Base-by-base conservation (phyloP, 805 yeast genomes). In the Debaryomyces hansenii region DNA sequence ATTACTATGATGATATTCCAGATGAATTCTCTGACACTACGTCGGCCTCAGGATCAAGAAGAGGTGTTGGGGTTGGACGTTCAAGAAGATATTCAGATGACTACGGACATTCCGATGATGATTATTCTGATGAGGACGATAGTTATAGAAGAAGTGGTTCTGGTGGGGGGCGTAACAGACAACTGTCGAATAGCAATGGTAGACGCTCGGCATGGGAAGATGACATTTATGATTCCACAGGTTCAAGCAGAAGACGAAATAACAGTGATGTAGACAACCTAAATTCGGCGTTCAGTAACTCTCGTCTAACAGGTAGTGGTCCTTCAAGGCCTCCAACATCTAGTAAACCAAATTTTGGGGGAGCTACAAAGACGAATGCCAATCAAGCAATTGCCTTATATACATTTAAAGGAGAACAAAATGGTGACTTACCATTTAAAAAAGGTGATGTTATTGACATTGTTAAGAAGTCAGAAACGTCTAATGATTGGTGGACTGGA, bases 401-500 rank as follows among this genome's bases (percentile, higher is more conserved):
- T 68, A 77, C 90, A 2, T 92, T 94, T 66, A 86, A 84, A 42
- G 98, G 97, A 21, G 96, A 91, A 66, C 95, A 92, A 69, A 63
- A 77, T n/a, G 97, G 97, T 5, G 99, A 94, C 66, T 75, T 94
- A 59, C 80, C 96, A 4, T 94, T 94, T 76, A 84, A 82, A 55
- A 94, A 94, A 73, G 99, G 99, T 45, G 99, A 94, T 65, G 86
- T 88, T 12, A 88, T 94, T 55, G 85, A 89, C 37, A 87, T 94
- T 54, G 71, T 88, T 46, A 89, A 90, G 66, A 89, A 87, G 66
- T 83, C 94, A 8, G 91, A 87, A 7, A 85, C 96, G 11, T 81
- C 83, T 41, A 96, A 94, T 64, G 98, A 94, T 64, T 94, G 99
- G 99, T 94, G 99, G 99, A 90, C 97, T 0, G 99, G 99, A 21